phyloP scores from a whole-genome alignment of 2,329 filamentous ascomycete genomes.

The Trichoderma afroharzianum region DNA sequence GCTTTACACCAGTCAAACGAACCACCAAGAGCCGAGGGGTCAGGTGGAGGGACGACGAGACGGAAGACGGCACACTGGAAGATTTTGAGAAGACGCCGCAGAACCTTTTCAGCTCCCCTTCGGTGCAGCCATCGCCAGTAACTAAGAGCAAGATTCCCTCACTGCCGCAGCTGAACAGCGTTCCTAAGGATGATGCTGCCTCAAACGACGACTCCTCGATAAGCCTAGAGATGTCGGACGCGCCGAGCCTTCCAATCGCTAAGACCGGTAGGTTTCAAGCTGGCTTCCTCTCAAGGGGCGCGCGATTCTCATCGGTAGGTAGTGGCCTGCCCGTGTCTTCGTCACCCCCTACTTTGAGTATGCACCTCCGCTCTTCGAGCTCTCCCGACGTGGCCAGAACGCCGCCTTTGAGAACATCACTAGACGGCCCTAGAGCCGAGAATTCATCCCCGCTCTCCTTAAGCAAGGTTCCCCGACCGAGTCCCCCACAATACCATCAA shows the following conservation, averaged over 20 bases:
- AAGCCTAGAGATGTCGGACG: slow-evolving; percentile 54
- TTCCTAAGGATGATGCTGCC: slow-evolving; percentile 16
- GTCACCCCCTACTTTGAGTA: slow-evolving; percentile 52
- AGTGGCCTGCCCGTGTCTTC: slow-evolving; percentile 61
- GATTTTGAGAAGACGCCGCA: slow-evolving; percentile 91
- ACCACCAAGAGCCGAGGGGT: slow-evolving; percentile 69
- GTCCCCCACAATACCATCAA: slow-evolving; percentile 22
- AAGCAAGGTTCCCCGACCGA: slow-evolving; percentile 21
- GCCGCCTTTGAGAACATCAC: slow-evolving; percentile 47
- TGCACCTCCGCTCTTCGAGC: slow-evolving; percentile 51
- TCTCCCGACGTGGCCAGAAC: slow-evolving; percentile 30
- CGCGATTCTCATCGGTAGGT: slow-evolving; percentile 35
- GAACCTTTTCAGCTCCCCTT: slow-evolving; percentile 54
- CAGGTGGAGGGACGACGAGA: slow-evolving; percentile 86
- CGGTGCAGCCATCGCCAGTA: slow-evolving; percentile 38
- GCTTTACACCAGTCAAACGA: slow-evolving; percentile 79
- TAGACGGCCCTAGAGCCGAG: slow-evolving; percentile 50
- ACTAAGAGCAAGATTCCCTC: slow-evolving; percentile 33
- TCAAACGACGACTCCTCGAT: slow-evolving; percentile 49
- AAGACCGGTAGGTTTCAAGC: slow-evolving; percentile 80
- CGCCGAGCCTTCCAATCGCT: slow-evolving; percentile 28
- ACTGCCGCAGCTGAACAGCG: background rate
- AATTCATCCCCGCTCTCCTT: slow-evolving; percentile 41
- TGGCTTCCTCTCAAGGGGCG: slow-evolving; percentile 69
- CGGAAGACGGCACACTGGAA: slow-evolving; percentile 76